Evolutionary conservation across 2,329 filamentous ascomycete genomes (phyloP).

Genomic region (Fusarium newnesense): DNA sequence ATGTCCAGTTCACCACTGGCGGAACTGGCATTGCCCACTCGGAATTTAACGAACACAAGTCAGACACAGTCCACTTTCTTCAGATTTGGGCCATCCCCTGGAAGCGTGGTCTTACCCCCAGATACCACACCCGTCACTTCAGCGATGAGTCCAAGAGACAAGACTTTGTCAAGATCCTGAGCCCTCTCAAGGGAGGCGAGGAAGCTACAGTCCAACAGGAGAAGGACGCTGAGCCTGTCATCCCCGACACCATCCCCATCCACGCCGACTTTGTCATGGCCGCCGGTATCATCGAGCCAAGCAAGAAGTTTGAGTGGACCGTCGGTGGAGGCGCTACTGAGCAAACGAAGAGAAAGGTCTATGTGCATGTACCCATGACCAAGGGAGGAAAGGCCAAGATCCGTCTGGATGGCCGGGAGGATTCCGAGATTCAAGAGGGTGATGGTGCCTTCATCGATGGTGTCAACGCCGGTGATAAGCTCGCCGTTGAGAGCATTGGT

Average conservation of each 20-base stretch:
- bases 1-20: slow-evolving; percentile 92
- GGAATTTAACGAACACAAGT: slow-evolving; percentile 80
- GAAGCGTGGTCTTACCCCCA: slow-evolving; percentile 75
- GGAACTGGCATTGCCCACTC: slow-evolving; percentile 83
- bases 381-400: slow-evolving; percentile 80
- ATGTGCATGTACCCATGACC: slow-evolving; percentile 83
- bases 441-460: slow-evolving; percentile 81
- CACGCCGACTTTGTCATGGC: slow-evolving; percentile 88
- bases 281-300: slow-evolving; percentile 76
- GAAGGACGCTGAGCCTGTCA: slow-evolving; percentile 67
- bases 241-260: slow-evolving; percentile 79
- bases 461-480: slow-evolving; percentile 71
- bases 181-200: slow-evolving; percentile 74
- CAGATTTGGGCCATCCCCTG: slow-evolving; percentile 91
- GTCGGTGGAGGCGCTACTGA: slow-evolving; percentile 69
- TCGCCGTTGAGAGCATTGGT: slow-evolving; percentile 74
- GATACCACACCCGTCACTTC: slow-evolving; percentile 81
- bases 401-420: slow-evolving; percentile 71
- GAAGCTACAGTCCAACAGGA: slow-evolving; percentile 72
- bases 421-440: slow-evolving; percentile 74
- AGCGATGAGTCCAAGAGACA: slow-evolving; percentile 77
- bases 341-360: slow-evolving; percentile 75
- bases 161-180: slow-evolving; percentile 79
- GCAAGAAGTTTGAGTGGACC: slow-evolving; percentile 75
- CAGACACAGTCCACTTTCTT: slow-evolving; percentile 81